Conservation (phyloP, 1,139 yeast species). For the Zygosaccharomyces pseudobailii region DNA sequence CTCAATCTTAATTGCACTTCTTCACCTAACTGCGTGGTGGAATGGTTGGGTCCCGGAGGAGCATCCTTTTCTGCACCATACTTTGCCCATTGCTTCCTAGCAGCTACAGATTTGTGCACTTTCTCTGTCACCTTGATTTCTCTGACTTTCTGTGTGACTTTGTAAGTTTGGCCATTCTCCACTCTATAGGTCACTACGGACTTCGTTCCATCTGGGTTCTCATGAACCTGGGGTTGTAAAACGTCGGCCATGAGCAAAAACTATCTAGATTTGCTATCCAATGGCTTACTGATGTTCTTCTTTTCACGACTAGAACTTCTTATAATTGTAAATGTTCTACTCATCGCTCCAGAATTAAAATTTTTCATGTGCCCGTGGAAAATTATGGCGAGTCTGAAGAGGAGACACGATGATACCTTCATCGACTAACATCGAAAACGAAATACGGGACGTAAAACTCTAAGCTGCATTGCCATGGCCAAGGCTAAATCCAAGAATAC, state of each 20-base stretch:
- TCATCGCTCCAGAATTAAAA: slow-evolving; percentile 3
- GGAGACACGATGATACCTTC: neutral
- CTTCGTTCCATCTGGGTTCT: slow-evolving; percentile 83
- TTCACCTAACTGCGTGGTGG: slow-evolving; percentile 89
- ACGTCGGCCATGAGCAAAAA: slow-evolving; percentile 38
- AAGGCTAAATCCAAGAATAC: slow-evolving; percentile 50
- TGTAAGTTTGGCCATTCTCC: slow-evolving; percentile 80
- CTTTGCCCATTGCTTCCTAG: slow-evolving; percentile 68
- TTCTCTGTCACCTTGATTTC: slow-evolving; percentile 73
- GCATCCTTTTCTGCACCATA: slow-evolving; percentile 79
- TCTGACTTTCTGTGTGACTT: slow-evolving; percentile 78
- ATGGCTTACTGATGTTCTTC: neutral
- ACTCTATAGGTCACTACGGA: slow-evolving; percentile 76
- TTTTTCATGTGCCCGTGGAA: slow-evolving; percentile 4
- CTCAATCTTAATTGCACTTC: slow-evolving; percentile 66
- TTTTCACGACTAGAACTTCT: neutral
- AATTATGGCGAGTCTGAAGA: slow-evolving; percentile 2
- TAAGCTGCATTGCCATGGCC: slow-evolving; percentile 21
- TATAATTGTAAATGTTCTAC: neutral
- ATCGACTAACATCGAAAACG: neutral
- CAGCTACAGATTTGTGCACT: slow-evolving; percentile 73
- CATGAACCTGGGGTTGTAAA: slow-evolving; percentile 63
- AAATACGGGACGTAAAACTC: neutral
- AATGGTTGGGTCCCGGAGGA: slow-evolving; percentile 80
- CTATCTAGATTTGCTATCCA: neutral